Percentiles rank a stretch among this genome's conserved stretches.
These are phyloP conservation scores for Spinacia oleracea DNA, from an alignment of 179 eudicot species.

Conservation along the genomic window DNA sequence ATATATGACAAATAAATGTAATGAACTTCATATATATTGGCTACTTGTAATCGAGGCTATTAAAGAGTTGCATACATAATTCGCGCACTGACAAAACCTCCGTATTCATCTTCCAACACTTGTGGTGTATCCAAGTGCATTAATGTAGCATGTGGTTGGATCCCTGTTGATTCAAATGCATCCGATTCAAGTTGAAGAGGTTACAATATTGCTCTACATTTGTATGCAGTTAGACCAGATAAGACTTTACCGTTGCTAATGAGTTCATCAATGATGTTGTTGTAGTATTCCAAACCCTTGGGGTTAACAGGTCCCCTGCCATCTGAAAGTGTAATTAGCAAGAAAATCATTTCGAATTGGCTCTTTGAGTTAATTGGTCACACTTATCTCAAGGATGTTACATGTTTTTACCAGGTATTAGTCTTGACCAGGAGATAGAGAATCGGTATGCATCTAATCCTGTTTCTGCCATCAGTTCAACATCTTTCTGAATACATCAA, in stretches of 20 bases:
- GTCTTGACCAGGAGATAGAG: slow-evolving; percentile 77
- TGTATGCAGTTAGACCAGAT: too few species aligned
- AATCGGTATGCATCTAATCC: slow-evolving; percentile 69
- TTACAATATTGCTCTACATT: too few species aligned
- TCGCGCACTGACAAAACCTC: too few species aligned
- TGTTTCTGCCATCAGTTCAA: slow-evolving; percentile 59
- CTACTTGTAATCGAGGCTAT: too few species aligned
- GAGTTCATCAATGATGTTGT: slow-evolving; percentile 59
- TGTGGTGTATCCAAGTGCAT: slow-evolving; percentile 57
- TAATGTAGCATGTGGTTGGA: slow-evolving; percentile 66
- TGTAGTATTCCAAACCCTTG: slow-evolving; percentile 62
- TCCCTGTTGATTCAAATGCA: slow-evolving; percentile 40
- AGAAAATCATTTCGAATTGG: not conserved
- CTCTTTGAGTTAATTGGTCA: not conserved
- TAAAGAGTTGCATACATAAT: too few species aligned
- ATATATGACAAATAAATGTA: too few species aligned
- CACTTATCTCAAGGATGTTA: not conserved
- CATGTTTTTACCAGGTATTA: slow-evolving; percentile 57
- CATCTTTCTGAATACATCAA: slow-evolving; percentile 52
- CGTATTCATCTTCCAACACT: slow-evolving; percentile 69
- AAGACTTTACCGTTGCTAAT: slow-evolving; percentile 31
- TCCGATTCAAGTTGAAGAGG: not conserved
- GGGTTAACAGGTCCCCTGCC: slow-evolving; percentile 67
- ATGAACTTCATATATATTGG: too few species aligned
- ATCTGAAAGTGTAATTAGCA: slow-evolving; percentile 35